Evolutionary conservation across 345 rosid genomes (phyloP), one percentile per base, ranked within the genome.

Genomic region (Rhodamnia rubescens): DNA sequence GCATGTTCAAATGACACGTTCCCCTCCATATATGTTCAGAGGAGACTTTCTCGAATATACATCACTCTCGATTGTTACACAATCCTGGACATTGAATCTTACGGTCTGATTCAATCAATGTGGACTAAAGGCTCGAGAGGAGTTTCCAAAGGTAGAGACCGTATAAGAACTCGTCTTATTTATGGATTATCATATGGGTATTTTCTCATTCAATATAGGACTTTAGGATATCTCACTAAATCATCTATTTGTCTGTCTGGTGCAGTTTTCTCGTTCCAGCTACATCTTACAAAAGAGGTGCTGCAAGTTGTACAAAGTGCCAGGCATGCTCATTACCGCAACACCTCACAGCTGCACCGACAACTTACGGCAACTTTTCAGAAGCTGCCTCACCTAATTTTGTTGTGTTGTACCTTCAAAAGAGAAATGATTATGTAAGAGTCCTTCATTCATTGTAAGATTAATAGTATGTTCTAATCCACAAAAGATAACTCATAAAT

Each of bases 191-290:
- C n/a, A n/a, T n/a, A n/a, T n/a, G n/a, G n/a, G n/a, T n/a, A n/a
- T n/a, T n/a, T n/a, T n/a, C n/a, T n/a, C n/a, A n/a, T n/a, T n/a
- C n/a, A n/a, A n/a, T n/a, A n/a, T 36, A 18, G 40, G 80, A 36
- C 80, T 69, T 69, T 9, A 69, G 47, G 47, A 32, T 69, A 69
- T 18, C 7, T 1, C 4, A 15, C 11, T 29, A 64, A 69, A 36
- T 20, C 6, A 36, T 69, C 11, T 69, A 36, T 8, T 1, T 69
- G 21, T 1, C 0, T 1, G 47, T 69, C 2, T 5, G 24, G 4
- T 36, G 32, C 75, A 7, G 0, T 8, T 64, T 29, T 69, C 36
- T 5, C 4, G 26, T 69, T 5, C 36, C 5, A 36, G 3, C 24
- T 36, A 69, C 7, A 8, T 8, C 44, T 32, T 32, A 18, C 0